Evolutionary conservation across 768 basidiomycete species (phyloP).

Genomic region (Amanita rimosa): DNA sequence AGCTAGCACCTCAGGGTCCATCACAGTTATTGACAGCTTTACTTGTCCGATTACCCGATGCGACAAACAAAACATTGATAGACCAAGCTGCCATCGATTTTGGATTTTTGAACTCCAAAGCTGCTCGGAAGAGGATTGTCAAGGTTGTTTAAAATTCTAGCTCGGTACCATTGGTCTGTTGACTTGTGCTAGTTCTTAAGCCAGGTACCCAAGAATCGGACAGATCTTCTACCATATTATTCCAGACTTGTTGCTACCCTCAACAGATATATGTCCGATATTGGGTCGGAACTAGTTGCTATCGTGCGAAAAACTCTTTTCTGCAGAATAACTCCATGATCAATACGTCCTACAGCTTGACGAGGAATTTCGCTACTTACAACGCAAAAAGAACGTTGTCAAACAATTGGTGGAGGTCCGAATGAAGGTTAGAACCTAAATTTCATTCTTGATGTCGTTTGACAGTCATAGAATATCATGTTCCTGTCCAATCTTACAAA

Average conservation of each 20-base stretch:
- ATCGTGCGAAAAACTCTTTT: conserved; percentile 39
- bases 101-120: conserved; percentile 93
- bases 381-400: conserved; percentile 87
- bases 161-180: not conserved
- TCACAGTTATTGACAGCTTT: conserved; percentile 87
- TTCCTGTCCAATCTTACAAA: conserved; percentile 93
- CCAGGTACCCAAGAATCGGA: conserved; percentile 78
- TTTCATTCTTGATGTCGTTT: not conserved
- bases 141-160: conserved; percentile 37
- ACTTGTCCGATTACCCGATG: conserved; percentile 84
- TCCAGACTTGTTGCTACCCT: conserved; percentile 82
- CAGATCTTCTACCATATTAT: conserved; percentile 89
- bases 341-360: conserved; percentile 52
- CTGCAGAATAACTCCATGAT: not conserved
- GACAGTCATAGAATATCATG: conserved; percentile 56
- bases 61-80: conserved; percentile 80
- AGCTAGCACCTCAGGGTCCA: conserved; percentile 78
- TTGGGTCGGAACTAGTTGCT: conserved; percentile 73
- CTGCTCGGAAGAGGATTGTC: conserved; percentile 82
- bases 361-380: conserved; percentile 93
- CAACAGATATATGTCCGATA: conserved; percentile 87
- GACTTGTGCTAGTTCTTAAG: conserved; percentile 54
- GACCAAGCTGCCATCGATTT: conserved; percentile 96
- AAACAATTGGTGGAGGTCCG: conserved; percentile 82
- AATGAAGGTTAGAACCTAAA: conserved; percentile 47